A percentile compares a stretch with the other conserved stretches of the same genome.
phyloP scores from a whole-genome alignment of 257 asterid genomes.

The Misopates orontium region DNA sequence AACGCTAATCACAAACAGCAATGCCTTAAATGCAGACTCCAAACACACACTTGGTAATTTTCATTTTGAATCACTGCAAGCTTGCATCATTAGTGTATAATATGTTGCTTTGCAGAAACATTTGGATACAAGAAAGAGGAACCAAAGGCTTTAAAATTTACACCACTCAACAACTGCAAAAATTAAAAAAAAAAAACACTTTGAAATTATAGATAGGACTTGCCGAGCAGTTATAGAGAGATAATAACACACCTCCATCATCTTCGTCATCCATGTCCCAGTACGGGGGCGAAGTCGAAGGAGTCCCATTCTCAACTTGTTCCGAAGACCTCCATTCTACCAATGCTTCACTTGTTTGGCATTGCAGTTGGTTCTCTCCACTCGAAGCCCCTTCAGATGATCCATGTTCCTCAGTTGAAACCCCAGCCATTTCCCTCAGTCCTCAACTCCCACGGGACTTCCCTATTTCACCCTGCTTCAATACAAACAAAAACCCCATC shows the following conservation, averaged over 20 bases:
- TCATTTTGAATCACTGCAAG: not conserved
- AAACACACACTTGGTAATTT: no score
- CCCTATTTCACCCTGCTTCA: constrained; percentile 50
- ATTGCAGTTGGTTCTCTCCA: constrained; percentile 51
- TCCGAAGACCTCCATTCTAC: constrained; percentile 83
- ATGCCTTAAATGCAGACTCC: not conserved
- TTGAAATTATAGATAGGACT: not conserved
- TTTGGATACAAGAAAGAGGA: not conserved
- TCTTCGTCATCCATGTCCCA: constrained; percentile 79
- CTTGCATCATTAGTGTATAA: not conserved
- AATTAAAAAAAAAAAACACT: constrained; percentile 1
- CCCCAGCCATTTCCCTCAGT: constrained; percentile 61
- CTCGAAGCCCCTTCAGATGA: constrained; percentile 57
- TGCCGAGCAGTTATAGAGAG: not conserved
- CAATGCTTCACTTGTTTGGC: constrained; percentile 67
- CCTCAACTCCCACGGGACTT: constrained; percentile 53
- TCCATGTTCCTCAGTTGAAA: constrained; percentile 49
- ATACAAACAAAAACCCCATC: constrained; percentile 7
- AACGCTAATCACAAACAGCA: not conserved
- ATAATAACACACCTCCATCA: constrained; percentile 52
- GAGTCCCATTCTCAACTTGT: constrained; percentile 73
- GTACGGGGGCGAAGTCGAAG: constrained; percentile 87
- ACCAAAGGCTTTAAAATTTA: not conserved
- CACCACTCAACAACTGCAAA: not conserved
- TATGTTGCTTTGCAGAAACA: not conserved